phyloP scores from a whole-genome alignment of 169 alveolate species.

The Blepharisma undulans region DNA sequence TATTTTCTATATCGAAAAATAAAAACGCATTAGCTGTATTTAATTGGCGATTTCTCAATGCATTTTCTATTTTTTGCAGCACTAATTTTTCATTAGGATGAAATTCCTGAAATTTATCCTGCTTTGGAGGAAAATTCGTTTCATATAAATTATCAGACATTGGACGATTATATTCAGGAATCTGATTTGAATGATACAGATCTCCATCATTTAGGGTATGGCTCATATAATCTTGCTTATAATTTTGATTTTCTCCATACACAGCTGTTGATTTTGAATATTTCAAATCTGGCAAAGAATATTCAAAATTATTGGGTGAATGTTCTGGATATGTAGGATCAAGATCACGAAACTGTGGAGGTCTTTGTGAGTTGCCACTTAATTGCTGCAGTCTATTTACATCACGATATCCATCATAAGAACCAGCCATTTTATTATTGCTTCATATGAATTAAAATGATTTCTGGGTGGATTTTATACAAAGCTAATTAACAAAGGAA shows the following conservation, averaged over 20 bases:
- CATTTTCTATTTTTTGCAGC: slow-evolving; percentile 25
- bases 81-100: slow-evolving; percentile 9
- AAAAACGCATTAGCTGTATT: slow-evolving; percentile 51
- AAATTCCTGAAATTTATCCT: neutral
- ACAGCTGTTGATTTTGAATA: neutral
- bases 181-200: neutral
- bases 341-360: neutral
- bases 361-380: neutral
- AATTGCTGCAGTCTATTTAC: neutral
- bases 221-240: neutral
- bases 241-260: neutral
- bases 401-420: neutral
- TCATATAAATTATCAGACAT: neutral
- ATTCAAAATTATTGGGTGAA: neutral
- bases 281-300: neutral
- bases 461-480: neutral
- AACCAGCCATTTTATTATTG: neutral
- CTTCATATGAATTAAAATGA: neutral
- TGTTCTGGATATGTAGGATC: neutral
- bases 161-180: neutral
- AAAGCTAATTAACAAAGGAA: slow-evolving; percentile 18
- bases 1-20: slow-evolving; percentile 54
- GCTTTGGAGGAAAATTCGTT: neutral
- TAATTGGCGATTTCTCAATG: slow-evolving; percentile 41
- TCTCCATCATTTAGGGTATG: neutral